Evolutionary conservation across 345 rosid species (phyloP).

Genomic region (Eutrema japonicum): DNA sequence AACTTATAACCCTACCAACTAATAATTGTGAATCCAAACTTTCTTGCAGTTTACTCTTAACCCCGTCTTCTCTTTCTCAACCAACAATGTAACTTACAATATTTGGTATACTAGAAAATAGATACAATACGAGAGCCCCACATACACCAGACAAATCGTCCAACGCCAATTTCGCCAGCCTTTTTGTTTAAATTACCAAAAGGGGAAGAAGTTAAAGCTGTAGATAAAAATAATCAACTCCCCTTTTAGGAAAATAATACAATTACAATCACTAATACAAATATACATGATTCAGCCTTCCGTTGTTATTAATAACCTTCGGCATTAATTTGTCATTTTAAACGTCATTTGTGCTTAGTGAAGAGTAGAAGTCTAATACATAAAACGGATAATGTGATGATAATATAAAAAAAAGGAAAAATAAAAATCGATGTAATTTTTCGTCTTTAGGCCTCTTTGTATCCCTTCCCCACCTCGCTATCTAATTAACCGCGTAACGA

Average conservation of each 20-base stretch:
- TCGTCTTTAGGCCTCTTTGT: slow-evolving; percentile 18
- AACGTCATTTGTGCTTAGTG: slow-evolving; percentile 12
- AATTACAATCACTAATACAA: slow-evolving; percentile 5
- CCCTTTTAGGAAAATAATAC: neutral
- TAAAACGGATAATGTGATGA: neutral
- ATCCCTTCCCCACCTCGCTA: slow-evolving; percentile 37
- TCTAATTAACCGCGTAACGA: slow-evolving; percentile 40
- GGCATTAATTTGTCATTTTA: neutral
- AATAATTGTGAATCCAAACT: slow-evolving; percentile 16
- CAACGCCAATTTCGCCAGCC: slow-evolving; percentile 39
- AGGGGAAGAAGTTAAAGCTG: neutral
- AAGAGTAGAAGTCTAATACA: slow-evolving; percentile 19
- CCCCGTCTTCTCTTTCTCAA: neutral
- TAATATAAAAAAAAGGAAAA: too few species aligned
- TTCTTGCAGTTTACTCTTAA: slow-evolving; percentile 23
- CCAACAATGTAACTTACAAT: slow-evolving; percentile 20
- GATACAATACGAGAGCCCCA: slow-evolving; percentile 14
- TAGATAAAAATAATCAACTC: neutral
- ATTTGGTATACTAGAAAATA: neutral
- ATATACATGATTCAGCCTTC: neutral
- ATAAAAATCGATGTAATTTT: neutral
- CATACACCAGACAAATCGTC: slow-evolving; percentile 28
- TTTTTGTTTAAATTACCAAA: slow-evolving; percentile 1
- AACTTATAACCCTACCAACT: slow-evolving; percentile 22
- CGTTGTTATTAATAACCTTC: neutral